Conservation (phyloP, 495 filamentous ascomycete genomes). For the Penicillium pulvis region DNA sequence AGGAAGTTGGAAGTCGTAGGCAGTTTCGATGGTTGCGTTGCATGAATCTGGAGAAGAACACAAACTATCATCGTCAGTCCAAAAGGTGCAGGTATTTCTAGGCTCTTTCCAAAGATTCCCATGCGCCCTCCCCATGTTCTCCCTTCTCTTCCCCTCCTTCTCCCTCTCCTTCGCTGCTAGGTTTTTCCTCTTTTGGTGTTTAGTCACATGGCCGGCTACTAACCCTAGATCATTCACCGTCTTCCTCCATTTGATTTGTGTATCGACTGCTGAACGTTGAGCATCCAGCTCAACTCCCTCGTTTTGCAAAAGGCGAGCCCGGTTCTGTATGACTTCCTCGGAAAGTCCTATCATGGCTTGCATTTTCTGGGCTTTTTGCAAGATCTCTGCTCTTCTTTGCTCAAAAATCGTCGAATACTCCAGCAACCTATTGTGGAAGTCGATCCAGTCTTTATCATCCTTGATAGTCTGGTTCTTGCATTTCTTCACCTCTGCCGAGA, state of each 20-base stretch:
- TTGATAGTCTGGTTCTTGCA: background rate
- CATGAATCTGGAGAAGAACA: conserved; percentile 6
- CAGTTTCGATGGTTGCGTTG: background rate
- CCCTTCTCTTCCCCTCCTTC: background rate
- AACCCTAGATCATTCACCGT: background rate
- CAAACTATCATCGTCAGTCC: background rate
- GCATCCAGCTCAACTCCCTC: background rate
- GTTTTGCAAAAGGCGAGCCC: background rate
- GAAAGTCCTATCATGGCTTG: background rate
- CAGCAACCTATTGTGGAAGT: background rate
- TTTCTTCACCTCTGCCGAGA: background rate
- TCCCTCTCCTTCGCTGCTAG: background rate
- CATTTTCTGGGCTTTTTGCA: background rate
- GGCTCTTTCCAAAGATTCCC: background rate
- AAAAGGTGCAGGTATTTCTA: background rate
- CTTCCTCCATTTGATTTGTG: background rate
- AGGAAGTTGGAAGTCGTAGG: background rate
- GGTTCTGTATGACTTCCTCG: background rate
- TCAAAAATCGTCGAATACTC: background rate
- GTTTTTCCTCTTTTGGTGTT: background rate
- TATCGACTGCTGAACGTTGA: background rate
- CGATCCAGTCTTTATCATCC: background rate
- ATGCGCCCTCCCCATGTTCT: background rate
- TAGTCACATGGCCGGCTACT: background rate
- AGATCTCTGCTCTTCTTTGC: background rate